phyloP scores from a whole-genome alignment of 2,329 filamentous ascomycete species.

The Tolypocladium ovalisporum region DNA sequence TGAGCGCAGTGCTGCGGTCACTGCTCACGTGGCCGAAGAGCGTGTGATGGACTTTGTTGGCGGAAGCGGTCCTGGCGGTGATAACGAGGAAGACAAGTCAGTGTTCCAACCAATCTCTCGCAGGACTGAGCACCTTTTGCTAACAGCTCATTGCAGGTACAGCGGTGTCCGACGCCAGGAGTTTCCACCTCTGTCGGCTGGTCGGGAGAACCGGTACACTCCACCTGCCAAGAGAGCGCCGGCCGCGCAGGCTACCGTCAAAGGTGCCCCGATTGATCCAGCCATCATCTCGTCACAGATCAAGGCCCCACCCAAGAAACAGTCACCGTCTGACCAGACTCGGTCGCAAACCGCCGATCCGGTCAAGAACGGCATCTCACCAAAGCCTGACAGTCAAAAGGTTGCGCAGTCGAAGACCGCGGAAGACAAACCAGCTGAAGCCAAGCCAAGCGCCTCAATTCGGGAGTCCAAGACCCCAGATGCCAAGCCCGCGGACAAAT shows the following conservation, averaged over 20 bases:
- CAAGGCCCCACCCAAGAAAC: slow-evolving; percentile 32
- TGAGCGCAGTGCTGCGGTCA: slow-evolving; percentile 61
- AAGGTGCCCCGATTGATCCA: slow-evolving; percentile 71
- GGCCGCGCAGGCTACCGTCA: slow-evolving; percentile 59
- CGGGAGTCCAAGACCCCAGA: slow-evolving; percentile 20
- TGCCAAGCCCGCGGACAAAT: slow-evolving; percentile 16
- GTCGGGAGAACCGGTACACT: slow-evolving; percentile 64
- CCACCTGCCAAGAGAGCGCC: slow-evolving; percentile 81
- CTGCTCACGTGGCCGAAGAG: slow-evolving; percentile 83
- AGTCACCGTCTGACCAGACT: slow-evolving; percentile 13
- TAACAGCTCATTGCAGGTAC: slow-evolving; percentile 46
- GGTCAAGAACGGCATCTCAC: slow-evolving; percentile 16
- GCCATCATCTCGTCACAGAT: slow-evolving; percentile 87
- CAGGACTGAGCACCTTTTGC: background rate
- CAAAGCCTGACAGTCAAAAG: slow-evolving; percentile 17
- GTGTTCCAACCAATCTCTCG: background rate
- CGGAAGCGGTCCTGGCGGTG: slow-evolving; percentile 52
- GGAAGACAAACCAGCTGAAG: slow-evolving; percentile 20
- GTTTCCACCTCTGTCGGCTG: slow-evolving; percentile 51
- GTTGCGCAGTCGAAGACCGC: slow-evolving; percentile 16
- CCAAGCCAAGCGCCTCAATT: slow-evolving; percentile 10
- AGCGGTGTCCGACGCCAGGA: slow-evolving; percentile 79
- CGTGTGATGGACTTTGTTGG: slow-evolving; percentile 59
- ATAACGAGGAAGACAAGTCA: slow-evolving; percentile 89
- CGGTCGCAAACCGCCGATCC: slow-evolving; percentile 12